Percentiles rank a stretch among this genome's conserved stretches.
Conservation (phyloP, 148 eudicot genomes). For the Spergularia bocconei region DNA sequence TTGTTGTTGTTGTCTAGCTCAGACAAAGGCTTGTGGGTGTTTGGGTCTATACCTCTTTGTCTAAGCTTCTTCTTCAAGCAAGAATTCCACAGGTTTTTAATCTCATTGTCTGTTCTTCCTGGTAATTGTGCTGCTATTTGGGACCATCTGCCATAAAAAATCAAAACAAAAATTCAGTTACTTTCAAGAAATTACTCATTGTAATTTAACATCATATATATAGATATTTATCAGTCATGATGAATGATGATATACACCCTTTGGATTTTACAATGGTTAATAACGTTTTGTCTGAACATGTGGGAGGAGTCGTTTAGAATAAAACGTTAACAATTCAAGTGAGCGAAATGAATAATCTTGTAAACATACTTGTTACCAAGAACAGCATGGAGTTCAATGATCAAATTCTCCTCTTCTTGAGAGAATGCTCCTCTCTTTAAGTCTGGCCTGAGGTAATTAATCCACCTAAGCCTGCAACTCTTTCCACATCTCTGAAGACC, state of each 20-base stretch:
- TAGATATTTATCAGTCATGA: too few relatives aligned
- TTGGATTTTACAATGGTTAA: too few relatives aligned
- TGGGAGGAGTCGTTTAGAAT: too few relatives aligned
- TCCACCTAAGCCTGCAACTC: conserved; percentile 94
- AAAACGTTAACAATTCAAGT: too few relatives aligned
- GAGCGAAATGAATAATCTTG: too few relatives aligned
- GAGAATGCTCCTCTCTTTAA: conserved; percentile 93
- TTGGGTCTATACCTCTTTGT: conserved; percentile 88
- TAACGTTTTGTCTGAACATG: too few relatives aligned
- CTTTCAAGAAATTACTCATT: background rate
- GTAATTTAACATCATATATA: too few relatives aligned
- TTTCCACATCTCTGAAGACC: conserved; percentile 96
- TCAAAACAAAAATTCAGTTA: background rate
- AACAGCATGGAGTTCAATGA: conserved; percentile 81
- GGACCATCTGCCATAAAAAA: conserved; percentile 60
- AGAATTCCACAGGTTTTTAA: conserved; percentile 91
- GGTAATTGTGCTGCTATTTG: conserved; percentile 90
- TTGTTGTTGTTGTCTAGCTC: conserved; percentile 35
- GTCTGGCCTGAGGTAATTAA: conserved; percentile 89
- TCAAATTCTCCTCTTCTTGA: conserved; percentile 74
- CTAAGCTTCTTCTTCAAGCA: conserved; percentile 86
- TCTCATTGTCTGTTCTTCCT: conserved; percentile 91
- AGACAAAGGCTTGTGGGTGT: conserved; percentile 77
- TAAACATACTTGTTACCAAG: conserved; percentile 75
- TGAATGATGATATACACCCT: too few relatives aligned